A percentile compares a stretch with the other conserved stretches of the same genome.
phyloP scores from a whole-genome alignment of 2,329 filamentous ascomycete species.

The Botrytis fabae region DNA sequence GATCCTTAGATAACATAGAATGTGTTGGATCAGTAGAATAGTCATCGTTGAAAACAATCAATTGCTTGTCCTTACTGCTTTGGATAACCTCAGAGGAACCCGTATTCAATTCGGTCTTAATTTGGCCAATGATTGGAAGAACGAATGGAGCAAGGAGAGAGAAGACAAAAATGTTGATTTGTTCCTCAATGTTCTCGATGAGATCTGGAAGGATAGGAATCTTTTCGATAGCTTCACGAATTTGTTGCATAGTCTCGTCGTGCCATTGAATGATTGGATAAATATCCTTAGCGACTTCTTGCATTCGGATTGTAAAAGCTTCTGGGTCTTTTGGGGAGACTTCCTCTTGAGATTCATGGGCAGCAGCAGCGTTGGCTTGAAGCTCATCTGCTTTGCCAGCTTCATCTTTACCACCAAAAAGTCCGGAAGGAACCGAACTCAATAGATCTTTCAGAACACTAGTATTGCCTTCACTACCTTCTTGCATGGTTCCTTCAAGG shows the following conservation, averaged over 20 bases:
- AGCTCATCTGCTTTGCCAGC: slow-evolving; percentile 76
- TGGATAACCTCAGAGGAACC: slow-evolving; percentile 86
- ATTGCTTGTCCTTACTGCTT: slow-evolving; percentile 79
- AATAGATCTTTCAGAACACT: slow-evolving; percentile 78
- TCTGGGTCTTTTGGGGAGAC: slow-evolving; percentile 81
- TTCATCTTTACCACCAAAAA: slow-evolving; percentile 76
- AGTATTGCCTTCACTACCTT: slow-evolving; percentile 63
- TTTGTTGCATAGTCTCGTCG: slow-evolving; percentile 79
- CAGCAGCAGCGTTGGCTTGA: slow-evolving; percentile 70
- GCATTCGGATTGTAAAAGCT: slow-evolving; percentile 76
- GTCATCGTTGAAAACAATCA: slow-evolving; percentile 83
- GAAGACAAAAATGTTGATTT: slow-evolving; percentile 87
- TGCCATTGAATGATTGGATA: slow-evolving; percentile 91
- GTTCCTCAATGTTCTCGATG: slow-evolving; percentile 82
- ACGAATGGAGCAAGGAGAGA: slow-evolving; percentile 87
- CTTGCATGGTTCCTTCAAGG: slow-evolving; percentile 77
- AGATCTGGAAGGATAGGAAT: slow-evolving; percentile 84
- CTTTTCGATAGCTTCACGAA: slow-evolving; percentile 76
- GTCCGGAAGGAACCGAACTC: slow-evolving; percentile 75
- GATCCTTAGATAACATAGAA: slow-evolving; percentile 94
- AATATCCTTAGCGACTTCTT: slow-evolving; percentile 73
- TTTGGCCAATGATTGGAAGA: slow-evolving; percentile 79
- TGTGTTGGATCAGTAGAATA: slow-evolving; percentile 79
- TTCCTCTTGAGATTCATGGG: slow-evolving; percentile 72
- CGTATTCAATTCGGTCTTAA: slow-evolving; percentile 82